These are phyloP conservation scores for Sporothrix dimorphospora DNA, from an alignment of 2,329 filamentous ascomycete species.

Conservation along the genomic window DNA sequence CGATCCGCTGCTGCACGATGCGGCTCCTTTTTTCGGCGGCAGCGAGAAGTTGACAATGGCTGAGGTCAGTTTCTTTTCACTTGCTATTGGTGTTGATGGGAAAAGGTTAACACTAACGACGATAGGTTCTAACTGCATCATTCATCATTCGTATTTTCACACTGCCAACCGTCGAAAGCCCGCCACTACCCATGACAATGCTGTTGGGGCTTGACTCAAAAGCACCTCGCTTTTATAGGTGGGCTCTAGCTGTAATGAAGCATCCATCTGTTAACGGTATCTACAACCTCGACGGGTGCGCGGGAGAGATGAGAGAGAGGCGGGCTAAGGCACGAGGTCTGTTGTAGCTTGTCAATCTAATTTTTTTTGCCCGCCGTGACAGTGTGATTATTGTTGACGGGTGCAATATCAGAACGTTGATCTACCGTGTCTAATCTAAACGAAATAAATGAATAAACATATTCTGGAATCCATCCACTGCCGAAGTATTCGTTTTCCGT, in stretches of 20 bases:
- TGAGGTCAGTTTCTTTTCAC: background rate
- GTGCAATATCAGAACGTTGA: too few relatives aligned
- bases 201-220: background rate
- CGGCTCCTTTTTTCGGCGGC: background rate
- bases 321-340: background rate
- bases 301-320: background rate
- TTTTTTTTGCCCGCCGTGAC: too few relatives aligned
- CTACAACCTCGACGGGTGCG: background rate
- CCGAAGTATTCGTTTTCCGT: too few relatives aligned
- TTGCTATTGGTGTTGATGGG: background rate
- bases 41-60: background rate
- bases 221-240: background rate
- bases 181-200: background rate
- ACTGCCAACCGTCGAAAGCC: background rate
- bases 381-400: too few relatives aligned
- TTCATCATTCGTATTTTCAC: slow-evolving; percentile 4
- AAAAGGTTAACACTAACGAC: background rate
- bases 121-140: background rate
- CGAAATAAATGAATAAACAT: too few relatives aligned
- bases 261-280: background rate
- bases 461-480: too few relatives aligned
- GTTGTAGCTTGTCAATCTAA: background rate
- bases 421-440: too few relatives aligned
- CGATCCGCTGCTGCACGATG: background rate
- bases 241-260: background rate